A percentile compares a stretch with the other conserved stretches of the same genome.
phyloP scores from a whole-genome alignment of 1,139 yeast species.

The Scheffersomyces cryptocercus region DNA sequence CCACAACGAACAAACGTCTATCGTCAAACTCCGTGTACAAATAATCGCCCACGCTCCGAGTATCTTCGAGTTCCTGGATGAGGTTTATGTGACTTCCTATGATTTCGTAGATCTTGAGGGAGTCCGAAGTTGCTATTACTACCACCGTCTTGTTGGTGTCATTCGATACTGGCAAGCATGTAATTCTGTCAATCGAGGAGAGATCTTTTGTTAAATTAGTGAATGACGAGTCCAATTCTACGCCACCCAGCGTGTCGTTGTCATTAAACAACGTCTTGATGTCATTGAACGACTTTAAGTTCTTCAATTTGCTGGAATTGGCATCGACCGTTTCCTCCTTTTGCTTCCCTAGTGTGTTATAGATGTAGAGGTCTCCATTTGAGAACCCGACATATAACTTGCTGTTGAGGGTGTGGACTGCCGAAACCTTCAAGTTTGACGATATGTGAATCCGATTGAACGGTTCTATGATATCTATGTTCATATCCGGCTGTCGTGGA shows the following conservation, averaged over 20 bases:
- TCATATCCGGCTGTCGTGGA: slow-evolving; percentile 15
- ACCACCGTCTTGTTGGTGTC: slow-evolving; percentile 27
- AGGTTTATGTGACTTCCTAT: slow-evolving; percentile 38
- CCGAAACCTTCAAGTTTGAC: slow-evolving; percentile 22
- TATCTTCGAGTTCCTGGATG: slow-evolving; percentile 31
- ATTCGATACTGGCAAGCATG: slow-evolving; percentile 16
- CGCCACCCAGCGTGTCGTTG: slow-evolving; percentile 16
- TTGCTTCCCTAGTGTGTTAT: slow-evolving; percentile 8
- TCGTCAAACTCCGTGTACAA: slow-evolving; percentile 20
- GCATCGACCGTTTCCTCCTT: background rate
- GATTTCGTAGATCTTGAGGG: slow-evolving; percentile 32
- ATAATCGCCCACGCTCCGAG: slow-evolving; percentile 16
- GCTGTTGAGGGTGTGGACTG: slow-evolving; percentile 20
- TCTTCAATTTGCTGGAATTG: slow-evolving; percentile 1
- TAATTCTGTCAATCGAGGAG: slow-evolving; percentile 21
- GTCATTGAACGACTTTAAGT: slow-evolving; percentile 29
- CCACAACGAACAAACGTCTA: slow-evolving; percentile 27
- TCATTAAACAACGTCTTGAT: slow-evolving; percentile 24
- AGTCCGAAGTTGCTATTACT: slow-evolving; percentile 26
- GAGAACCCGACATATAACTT: slow-evolving; percentile 34
- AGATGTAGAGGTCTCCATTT: slow-evolving; percentile 38
- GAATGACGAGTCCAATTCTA: slow-evolving; percentile 21
- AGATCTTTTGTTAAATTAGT: slow-evolving; percentile 24
- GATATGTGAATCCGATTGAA: slow-evolving; percentile 28
- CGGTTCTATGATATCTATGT: slow-evolving; percentile 38